phyloP scores from a whole-genome alignment of 129 eudicot genomes.

The Logfia minima region DNA sequence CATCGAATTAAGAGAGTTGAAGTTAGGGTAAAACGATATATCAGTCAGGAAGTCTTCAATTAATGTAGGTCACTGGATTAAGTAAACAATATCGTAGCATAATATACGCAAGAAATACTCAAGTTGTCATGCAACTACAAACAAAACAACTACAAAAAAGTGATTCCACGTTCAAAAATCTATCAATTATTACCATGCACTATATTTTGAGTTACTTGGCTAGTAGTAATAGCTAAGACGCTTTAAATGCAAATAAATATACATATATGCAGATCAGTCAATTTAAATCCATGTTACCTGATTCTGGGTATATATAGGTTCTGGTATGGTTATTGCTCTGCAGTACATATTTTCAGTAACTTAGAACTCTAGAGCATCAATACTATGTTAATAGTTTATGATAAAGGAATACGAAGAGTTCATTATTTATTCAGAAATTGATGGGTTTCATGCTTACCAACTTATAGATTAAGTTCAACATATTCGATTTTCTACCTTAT shows the following conservation, averaged over 20 bases:
- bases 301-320: background rate
- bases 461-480: background rate
- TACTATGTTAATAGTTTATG: background rate
- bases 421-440: background rate
- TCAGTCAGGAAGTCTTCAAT: background rate
- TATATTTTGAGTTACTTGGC: background rate
- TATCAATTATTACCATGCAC: background rate
- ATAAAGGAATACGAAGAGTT: background rate
- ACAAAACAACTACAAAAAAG: background rate
- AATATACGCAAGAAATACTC: background rate
- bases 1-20: background rate
- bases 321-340: background rate
- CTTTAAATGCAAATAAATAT: background rate
- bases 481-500: background rate
- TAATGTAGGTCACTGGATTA: slow-evolving; percentile 1
- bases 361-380: slow-evolving; percentile 1
- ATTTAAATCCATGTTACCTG: background rate
- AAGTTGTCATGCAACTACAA: background rate
- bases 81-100: background rate
- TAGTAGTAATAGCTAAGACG: background rate
- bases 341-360: background rate
- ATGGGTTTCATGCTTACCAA: background rate
- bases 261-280: background rate
- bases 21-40: background rate
- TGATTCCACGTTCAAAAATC: slow-evolving; percentile 9